Evolutionary conservation across 2,329 filamentous ascomycete genomes (phyloP).

Genomic region (Rutstroemia sp.): DNA sequence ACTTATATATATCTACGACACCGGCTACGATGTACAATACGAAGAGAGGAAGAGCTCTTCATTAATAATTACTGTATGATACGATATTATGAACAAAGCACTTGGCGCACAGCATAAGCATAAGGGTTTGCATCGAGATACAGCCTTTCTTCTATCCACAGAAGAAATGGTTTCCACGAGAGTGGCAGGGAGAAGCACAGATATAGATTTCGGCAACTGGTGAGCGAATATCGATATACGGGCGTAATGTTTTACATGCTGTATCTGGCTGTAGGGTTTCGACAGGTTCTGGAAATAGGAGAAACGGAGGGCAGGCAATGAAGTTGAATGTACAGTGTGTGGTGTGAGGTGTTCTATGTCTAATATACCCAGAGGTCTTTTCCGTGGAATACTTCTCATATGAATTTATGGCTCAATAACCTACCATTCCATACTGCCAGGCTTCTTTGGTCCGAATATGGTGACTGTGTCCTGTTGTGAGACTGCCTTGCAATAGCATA

Average conservation of each 20-base stretch:
- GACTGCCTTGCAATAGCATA: too few relatives aligned
- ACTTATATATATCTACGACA: background rate
- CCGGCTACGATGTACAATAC: constrained; percentile 3
- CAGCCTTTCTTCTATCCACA: background rate
- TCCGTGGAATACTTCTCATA: background rate
- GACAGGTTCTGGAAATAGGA: background rate
- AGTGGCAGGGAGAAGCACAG: too few relatives aligned
- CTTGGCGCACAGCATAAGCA: background rate
- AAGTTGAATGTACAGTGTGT: background rate
- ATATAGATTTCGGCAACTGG: too few relatives aligned
- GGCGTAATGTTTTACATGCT: too few relatives aligned
- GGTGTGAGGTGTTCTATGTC: constrained; percentile 1
- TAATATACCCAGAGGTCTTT: constrained; percentile 4
- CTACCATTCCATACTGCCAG: background rate
- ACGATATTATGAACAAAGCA: constrained; percentile 1
- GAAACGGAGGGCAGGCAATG: background rate
- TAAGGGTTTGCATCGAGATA: background rate
- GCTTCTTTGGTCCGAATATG: too few relatives aligned
- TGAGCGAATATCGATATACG: background rate
- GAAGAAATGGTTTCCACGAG: background rate
- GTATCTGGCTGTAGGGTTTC: background rate
- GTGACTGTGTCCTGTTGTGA: too few relatives aligned
- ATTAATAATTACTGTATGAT: constrained; percentile 4
- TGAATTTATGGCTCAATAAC: background rate
- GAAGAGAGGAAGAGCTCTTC: background rate